Base-by-base conservation (phyloP, 805 yeast species). In the Saccharomycopsis sp. region DNA sequence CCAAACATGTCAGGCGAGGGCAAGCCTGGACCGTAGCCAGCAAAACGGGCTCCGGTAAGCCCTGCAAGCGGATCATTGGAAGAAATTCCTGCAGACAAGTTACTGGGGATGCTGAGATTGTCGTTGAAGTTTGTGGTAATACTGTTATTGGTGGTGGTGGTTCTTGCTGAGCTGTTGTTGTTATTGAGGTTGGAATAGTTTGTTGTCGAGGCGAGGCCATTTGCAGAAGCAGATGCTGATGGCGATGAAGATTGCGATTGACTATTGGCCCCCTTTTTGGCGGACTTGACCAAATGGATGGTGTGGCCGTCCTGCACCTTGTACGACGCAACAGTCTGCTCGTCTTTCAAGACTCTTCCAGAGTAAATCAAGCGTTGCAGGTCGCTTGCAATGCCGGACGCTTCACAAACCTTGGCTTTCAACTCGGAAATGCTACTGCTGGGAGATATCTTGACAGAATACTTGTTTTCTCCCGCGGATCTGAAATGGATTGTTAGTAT, bases 31-130 rank as follows among this genome's bases (percentile, higher is more conserved):
- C 66, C 63, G 52, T 76, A 78, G 1, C 98, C 98, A 2, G 97
- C 96, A 55, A 87, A 92, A 41, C 96, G 75, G 2, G 97, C 97
- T 37, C 95, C 89, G 0, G 97, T 89, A 49, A 89, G 67, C 49
- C 82, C 96, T 8, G 95, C 88, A 53, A 92, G 68, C 27, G 95
- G 94, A 60, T 92, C 86, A 60, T 80, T 84, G 0, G 94, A 72
- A 9, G 89, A 92, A 48, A 76, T 80, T 4, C 98, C 98, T 2
- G 96, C 74, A 3, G 95, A 75, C 36, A 89, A 69, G 54, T 80
- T 84, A 13, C 77, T 59, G n/a, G 96, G 96, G 17, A 78, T 77
- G 18, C 52, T 7, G n/a, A n/a, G n/a, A n/a, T n/a, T n/a, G n/a
- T n/a, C n/a, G n/a, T n/a, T n/a, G n/a, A n/a, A n/a, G n/a, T n/a